Conservation (phyloP, 2,329 filamentous ascomycete genomes). For the Emericellopsis atlantica region DNA sequence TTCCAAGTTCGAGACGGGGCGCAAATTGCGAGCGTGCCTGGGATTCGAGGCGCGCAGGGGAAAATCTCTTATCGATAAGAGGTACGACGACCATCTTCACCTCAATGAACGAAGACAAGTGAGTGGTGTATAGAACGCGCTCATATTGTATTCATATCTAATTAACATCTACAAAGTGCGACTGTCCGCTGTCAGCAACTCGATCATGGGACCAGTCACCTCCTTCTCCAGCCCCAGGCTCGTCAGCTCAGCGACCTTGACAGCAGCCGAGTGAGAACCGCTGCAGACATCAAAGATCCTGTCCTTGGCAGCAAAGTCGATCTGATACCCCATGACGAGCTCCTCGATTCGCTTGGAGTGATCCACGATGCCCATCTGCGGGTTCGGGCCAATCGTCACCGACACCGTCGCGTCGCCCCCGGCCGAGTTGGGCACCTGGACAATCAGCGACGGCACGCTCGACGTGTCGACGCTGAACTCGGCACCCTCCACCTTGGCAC, state of each 20-base stretch:
- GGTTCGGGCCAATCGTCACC: slow-evolving; percentile 1
- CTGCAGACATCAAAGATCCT: slow-evolving; percentile 7
- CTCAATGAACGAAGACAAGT: background rate
- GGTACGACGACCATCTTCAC: background rate
- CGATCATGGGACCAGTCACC: slow-evolving; percentile 11
- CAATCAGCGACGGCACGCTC: background rate
- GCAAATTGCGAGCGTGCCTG: background rate
- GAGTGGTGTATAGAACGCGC: background rate
- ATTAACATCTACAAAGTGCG: slow-evolving; percentile 2
- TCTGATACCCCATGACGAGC: slow-evolving; percentile 12
- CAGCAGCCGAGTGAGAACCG: slow-evolving; percentile 4
- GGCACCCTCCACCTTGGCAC: background rate
- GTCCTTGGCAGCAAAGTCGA: slow-evolving; percentile 12
- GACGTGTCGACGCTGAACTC: background rate
- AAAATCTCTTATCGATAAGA: slow-evolving; percentile 2
- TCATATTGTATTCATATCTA: background rate
- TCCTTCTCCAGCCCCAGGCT: slow-evolving; percentile 11
- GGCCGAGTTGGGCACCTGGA: background rate
- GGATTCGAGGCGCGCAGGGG: background rate
- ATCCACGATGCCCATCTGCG: slow-evolving; percentile 6
- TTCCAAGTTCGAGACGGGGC: too few species aligned
- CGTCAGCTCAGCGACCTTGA: slow-evolving; percentile 11
- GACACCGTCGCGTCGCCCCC: background rate
- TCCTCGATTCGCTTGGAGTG: slow-evolving; percentile 6
- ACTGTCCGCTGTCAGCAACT: slow-evolving; percentile 13